Evolutionary conservation across 768 basidiomycete species (phyloP), one percentile per base, ranked within the genome.

Genomic region (Daedalea quercina): DNA sequence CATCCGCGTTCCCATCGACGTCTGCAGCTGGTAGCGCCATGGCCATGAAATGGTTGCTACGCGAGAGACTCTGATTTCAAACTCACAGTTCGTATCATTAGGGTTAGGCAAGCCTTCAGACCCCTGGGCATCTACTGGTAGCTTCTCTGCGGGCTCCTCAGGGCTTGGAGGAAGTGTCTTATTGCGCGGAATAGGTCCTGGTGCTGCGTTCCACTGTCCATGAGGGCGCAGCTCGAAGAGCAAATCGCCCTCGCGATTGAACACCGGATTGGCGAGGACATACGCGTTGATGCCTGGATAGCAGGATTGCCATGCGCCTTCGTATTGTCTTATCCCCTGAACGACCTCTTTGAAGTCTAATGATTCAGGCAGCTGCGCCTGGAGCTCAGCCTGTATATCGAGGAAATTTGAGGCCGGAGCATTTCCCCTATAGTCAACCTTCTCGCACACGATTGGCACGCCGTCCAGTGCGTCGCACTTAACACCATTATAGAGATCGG

Each of bases 161-260:
- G 28, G 4, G 11, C 28, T 31, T 31, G 6, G 28, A 4, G 28
- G 28, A 6, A 15, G 6, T 15, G 37, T 15, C 6, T 19, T 40
- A 15, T 15, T 40, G 37, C 7, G 15, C 4, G 7, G 37, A 40
- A 6, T 6, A 15, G 37, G 19, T 40, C 8, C 37, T 3, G 37
- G 37, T 3, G 37, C 37, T 8, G 37, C 37, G 37, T 40, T 40
- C 37, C 37, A 40, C 15, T 40, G 37, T 6, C 37, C 37, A 15
- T 8, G 54, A 15, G 57, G 56, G n/a, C 57, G 57, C 19, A 67
- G 57, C 57, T 69, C 65, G 57, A 67, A 65, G 6, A 67, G 47
- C 19, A 69, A 50, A 54, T 69, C 67, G 25, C 67, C 67, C 20
- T 57, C 44, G 35, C 53, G 31, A 54, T 65, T 67, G 65, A 69